phyloP scores from a whole-genome alignment of 2,329 filamentous ascomycete species.

The Aureobasidium zeae region DNA sequence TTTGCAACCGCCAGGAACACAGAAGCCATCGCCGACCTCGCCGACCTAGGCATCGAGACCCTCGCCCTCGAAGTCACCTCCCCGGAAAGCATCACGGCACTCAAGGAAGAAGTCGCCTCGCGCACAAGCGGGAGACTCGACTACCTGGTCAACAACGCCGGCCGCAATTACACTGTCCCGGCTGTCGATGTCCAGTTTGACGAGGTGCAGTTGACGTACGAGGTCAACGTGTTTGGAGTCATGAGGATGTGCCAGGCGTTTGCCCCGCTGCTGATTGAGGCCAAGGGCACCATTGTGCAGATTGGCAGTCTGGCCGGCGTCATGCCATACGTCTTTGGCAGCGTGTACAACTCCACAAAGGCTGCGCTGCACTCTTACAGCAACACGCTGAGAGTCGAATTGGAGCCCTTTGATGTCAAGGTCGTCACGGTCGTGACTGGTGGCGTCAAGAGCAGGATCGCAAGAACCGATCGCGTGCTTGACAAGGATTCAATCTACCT shows the following conservation, averaged over 20 bases:
- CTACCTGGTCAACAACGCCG: conserved; percentile 51
- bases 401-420: conserved; percentile 42
- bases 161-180: conserved; percentile 48
- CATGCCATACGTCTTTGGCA: conserved; percentile 36
- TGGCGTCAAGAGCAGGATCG: conserved; percentile 51
- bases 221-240: conserved; percentile 49
- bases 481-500: conserved; percentile 42
- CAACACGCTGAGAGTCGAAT: conserved; percentile 49
- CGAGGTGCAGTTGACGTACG: conserved; percentile 40
- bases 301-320: conserved; percentile 38
- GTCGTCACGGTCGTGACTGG: conserved; percentile 47
- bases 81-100: conserved; percentile 39
- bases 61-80: conserved; percentile 46
- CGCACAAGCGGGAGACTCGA: conserved; percentile 45
- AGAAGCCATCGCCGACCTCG: conserved; percentile 40
- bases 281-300: conserved; percentile 29
- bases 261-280: conserved; percentile 42
- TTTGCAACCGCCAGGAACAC: conserved; percentile 49
- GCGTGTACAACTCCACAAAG: conserved; percentile 49
- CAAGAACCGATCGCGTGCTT: conserved; percentile 42
- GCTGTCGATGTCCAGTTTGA: conserved; percentile 45
- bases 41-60: conserved; percentile 44
- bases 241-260: conserved; percentile 51
- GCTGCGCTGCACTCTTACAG: conserved; percentile 51
- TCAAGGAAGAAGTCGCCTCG: conserved; percentile 37